Conservation (phyloP, 2,329 filamentous ascomycete species). For the Stemphylium beticola region DNA sequence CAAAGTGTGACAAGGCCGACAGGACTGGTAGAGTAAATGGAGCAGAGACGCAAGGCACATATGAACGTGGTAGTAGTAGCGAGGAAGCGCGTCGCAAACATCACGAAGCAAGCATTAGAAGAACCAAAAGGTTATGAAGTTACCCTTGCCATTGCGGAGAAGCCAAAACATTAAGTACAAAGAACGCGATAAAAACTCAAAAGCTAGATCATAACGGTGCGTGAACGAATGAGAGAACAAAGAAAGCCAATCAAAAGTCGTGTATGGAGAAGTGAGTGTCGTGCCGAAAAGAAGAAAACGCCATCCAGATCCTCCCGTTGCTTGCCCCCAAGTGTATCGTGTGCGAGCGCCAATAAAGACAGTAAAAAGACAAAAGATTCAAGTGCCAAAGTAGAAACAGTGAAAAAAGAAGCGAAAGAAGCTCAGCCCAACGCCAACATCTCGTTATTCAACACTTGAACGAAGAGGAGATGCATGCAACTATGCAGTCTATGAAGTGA, state of each 20-base stretch:
- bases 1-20: neutral
- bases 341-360: too few relatives aligned
- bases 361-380: neutral
- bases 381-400: constrained; percentile 16
- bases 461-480: constrained; percentile 41
- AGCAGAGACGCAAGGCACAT: too few relatives aligned
- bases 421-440: constrained; percentile 38
- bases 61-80: too few relatives aligned
- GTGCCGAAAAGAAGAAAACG: constrained; percentile 10
- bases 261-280: constrained; percentile 4
- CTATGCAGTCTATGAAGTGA: constrained; percentile 4
- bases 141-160: constrained; percentile 23
- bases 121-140: constrained; percentile 10
- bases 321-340: constrained; percentile 4
- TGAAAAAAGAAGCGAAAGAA: constrained; percentile 9
- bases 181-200: neutral
- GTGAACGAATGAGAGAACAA: constrained; percentile 9
- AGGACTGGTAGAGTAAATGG: too few relatives aligned
- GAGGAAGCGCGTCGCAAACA: neutral
- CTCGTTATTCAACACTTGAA: constrained; percentile 44
- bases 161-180: constrained; percentile 17
- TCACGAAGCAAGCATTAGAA: neutral
- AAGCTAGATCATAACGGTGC: constrained; percentile 9
- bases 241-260: constrained; percentile 5
- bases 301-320: neutral